Conservation (phyloP, 2,329 filamentous ascomycete species). For the Talaromyces sp. region DNA sequence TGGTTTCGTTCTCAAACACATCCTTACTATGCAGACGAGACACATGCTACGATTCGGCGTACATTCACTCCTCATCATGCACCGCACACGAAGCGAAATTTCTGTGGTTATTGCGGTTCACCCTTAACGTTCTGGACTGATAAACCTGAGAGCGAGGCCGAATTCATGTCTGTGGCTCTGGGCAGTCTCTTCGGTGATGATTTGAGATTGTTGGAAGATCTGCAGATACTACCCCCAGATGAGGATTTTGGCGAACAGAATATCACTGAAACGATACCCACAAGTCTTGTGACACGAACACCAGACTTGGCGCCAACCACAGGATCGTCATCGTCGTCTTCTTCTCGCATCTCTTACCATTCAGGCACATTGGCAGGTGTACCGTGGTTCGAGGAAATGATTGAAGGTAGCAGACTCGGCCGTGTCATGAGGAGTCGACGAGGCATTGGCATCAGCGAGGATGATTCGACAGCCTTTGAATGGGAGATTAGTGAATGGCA, state of each 20-base stretch:
- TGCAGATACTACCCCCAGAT: constrained; percentile 62
- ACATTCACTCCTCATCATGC: constrained; percentile 59
- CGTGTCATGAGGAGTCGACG: constrained; percentile 57
- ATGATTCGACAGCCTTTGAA: constrained; percentile 63
- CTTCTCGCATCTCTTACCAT: constrained; percentile 28
- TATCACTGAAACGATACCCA: not conserved
- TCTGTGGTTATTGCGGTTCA: constrained; percentile 90
- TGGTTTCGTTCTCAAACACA: constrained; percentile 76
- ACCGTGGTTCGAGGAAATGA: constrained; percentile 80
- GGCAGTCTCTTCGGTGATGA: constrained; percentile 69
- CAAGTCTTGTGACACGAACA: not conserved
- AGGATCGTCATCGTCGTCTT: constrained; percentile 15
- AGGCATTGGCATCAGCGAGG: constrained; percentile 55
- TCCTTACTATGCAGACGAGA: constrained; percentile 74
- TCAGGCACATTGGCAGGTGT: constrained; percentile 50
- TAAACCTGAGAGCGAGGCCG: constrained; percentile 61
- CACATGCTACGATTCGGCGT: constrained; percentile 60
- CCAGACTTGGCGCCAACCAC: not conserved
- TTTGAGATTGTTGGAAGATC: constrained; percentile 64
- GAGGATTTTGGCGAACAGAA: constrained; percentile 18
- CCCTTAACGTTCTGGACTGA: constrained; percentile 81
- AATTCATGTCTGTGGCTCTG: constrained; percentile 76
- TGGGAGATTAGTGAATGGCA: constrained; percentile 81
- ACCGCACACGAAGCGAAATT: constrained; percentile 63
- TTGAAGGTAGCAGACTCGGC: constrained; percentile 69